These are phyloP conservation scores for California macrophylla DNA, from an alignment of 441 rosid species.

Conservation along the genomic window DNA sequence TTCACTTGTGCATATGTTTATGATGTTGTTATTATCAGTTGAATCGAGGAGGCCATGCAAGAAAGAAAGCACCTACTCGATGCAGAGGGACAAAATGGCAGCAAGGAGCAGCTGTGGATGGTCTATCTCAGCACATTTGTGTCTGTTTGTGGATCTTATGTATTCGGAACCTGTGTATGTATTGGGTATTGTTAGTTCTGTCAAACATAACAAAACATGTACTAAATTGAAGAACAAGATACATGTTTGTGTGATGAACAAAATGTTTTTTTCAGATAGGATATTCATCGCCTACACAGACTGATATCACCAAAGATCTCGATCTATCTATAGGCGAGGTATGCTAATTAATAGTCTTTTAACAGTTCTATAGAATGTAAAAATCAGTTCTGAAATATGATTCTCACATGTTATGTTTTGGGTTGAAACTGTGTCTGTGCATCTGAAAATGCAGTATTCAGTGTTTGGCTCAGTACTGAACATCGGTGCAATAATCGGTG, in stretches of 20 bases:
- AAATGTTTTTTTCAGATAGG: conserved; percentile 55
- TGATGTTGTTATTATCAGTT: background rate
- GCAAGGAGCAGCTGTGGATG: conserved; percentile 45
- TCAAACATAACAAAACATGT: background rate
- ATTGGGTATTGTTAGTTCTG: background rate
- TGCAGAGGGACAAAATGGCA: conserved; percentile 19
- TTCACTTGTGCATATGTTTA: no score
- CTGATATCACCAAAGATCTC: conserved; percentile 58
- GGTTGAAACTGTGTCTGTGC: conserved; percentile 8
- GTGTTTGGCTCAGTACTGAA: conserved; percentile 81
- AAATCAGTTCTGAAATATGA: no score
- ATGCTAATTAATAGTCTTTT: background rate
- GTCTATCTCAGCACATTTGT: conserved; percentile 71
- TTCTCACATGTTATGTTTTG: no score
- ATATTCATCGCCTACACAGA: conserved; percentile 78
- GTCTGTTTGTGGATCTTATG: conserved; percentile 79
- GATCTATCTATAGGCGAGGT: conserved; percentile 60
- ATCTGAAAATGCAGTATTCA: conserved; percentile 45
- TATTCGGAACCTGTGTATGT: conserved; percentile 83
- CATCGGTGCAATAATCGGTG: conserved; percentile 94
- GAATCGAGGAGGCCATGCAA: conserved; percentile 4
- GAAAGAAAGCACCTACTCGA: conserved; percentile 18
- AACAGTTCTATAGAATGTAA: no score
- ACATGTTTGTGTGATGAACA: background rate
- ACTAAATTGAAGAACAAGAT: background rate